Conservation (phyloP, 192 early-diverging fungal species). For the Gryganskiella cystojenkinii region DNA sequence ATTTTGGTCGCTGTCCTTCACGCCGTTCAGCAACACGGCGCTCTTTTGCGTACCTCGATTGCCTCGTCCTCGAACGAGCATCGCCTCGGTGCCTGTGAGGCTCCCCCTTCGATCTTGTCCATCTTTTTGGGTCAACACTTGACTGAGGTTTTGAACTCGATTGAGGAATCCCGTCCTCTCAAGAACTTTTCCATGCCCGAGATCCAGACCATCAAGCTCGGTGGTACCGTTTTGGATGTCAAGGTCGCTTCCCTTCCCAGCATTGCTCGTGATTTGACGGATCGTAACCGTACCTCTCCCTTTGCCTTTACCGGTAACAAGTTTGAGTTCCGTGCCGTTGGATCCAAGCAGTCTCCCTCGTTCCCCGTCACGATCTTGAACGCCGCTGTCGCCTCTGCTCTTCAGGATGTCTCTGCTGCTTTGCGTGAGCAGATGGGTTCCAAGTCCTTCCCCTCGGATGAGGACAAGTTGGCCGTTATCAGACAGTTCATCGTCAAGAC, state of each 20-base stretch:
- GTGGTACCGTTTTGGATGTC: conserved; percentile 94
- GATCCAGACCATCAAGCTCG: conserved; percentile 91
- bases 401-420: conserved; percentile 77
- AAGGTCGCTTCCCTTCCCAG: conserved; percentile 93
- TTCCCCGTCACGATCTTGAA: conserved; percentile 96
- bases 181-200: conserved; percentile 91
- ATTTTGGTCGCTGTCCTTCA: conserved; percentile 93
- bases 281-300: conserved; percentile 99
- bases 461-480: conserved; percentile 92
- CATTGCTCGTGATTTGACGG: conserved; percentile 96
- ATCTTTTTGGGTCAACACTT: conserved; percentile 98
- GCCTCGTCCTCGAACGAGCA: conserved; percentile 97
- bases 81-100: conserved; percentile 98
- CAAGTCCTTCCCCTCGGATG: conserved; percentile 80
- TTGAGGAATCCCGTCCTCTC: conserved; percentile 89
- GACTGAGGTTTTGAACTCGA: conserved; percentile 92
- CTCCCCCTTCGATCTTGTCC: conserved; percentile 97
- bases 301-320: conserved; percentile 99
- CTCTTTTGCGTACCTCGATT: conserved; percentile 91
- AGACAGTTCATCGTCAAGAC: conserved; percentile 82
- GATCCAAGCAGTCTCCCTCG: conserved; percentile 97
- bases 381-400: conserved; percentile 87
- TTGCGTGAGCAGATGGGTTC: conserved; percentile 86
- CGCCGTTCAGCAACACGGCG: conserved; percentile 92
- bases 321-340: conserved; percentile 99